phyloP scores from a whole-genome alignment of 495 filamentous ascomycete genomes.

The Talaromyces borbonicus region DNA sequence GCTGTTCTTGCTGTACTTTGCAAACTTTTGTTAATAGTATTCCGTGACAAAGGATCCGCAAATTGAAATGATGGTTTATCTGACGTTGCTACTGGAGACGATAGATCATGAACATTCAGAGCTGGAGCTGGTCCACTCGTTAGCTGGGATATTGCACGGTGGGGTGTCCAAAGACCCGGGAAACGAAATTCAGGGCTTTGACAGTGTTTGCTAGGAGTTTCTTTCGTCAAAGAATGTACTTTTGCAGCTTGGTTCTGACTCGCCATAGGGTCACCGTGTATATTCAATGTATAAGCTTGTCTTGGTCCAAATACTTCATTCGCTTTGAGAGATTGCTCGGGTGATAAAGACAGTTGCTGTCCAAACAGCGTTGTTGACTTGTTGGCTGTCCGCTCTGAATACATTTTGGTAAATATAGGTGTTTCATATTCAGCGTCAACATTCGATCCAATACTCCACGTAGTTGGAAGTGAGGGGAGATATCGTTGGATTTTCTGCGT shows the following conservation, averaged over 20 bases:
- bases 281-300: background rate
- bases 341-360: background rate
- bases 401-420: background rate
- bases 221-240: background rate
- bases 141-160: background rate
- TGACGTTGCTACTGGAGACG: background rate
- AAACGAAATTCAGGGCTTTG: background rate
- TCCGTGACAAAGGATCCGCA: background rate
- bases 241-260: background rate
- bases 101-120: background rate
- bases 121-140: too few relatives aligned
- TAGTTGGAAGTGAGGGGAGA: background rate
- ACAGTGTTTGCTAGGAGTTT: background rate
- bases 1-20: too few relatives aligned
- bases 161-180: background rate
- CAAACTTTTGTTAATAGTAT: background rate
- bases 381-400: background rate
- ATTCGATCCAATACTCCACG: too few relatives aligned
- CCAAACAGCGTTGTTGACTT: background rate
- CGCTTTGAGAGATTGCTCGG: background rate
- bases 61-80: background rate
- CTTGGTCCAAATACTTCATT: background rate
- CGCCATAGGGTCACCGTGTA: background rate
- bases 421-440: background rate
- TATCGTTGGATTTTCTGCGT: conserved; percentile 4